phyloP scores from a whole-genome alignment of 2,329 filamentous ascomycete species.

The Trichophyton rubrum region DNA sequence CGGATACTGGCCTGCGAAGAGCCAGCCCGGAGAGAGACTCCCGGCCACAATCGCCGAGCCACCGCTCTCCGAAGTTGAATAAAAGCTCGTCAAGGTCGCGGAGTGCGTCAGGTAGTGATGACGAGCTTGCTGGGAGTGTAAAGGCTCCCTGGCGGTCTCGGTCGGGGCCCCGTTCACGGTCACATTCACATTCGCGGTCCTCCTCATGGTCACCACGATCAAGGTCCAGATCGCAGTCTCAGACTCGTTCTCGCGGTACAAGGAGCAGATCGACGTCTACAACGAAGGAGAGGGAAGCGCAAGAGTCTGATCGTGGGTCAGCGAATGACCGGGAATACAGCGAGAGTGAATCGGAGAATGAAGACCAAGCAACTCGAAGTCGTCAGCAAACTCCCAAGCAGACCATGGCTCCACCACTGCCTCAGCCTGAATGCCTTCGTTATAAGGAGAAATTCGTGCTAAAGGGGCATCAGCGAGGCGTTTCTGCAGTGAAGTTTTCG shows the following conservation, averaged over 20 bases:
- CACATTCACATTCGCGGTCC: constrained; percentile 19
- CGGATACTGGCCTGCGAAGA: constrained; percentile 25
- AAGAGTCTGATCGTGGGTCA: constrained; percentile 8
- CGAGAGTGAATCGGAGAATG: constrained; percentile 15
- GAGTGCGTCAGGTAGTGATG: constrained; percentile 31
- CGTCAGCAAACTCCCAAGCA: constrained; percentile 4
- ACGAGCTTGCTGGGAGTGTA: constrained; percentile 33
- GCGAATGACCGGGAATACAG: constrained; percentile 9
- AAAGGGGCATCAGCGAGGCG: constrained; percentile 62
- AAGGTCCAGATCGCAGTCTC: neutral
- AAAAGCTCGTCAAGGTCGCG: constrained; percentile 5
- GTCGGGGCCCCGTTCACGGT: constrained; percentile 16
- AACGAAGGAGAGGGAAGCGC: neutral
- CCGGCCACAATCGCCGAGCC: neutral
- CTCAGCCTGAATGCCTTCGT: constrained; percentile 47
- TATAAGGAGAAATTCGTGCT: constrained; percentile 61
- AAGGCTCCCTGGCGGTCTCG: constrained; percentile 23
- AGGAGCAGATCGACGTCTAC: constrained; percentile 3
- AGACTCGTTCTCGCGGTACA: neutral
- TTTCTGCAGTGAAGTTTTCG: constrained; percentile 80
- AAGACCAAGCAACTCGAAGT: neutral
- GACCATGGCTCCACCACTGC: constrained; percentile 28
- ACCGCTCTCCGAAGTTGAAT: constrained; percentile 7
- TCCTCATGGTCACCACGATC: neutral
- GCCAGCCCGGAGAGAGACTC: constrained; percentile 22